A percentile compares a stretch with the other conserved stretches of the same genome.
These are phyloP conservation scores for Podila epigama DNA, from an alignment of 192 early-diverging fungal genomes.

Conservation along the genomic window DNA sequence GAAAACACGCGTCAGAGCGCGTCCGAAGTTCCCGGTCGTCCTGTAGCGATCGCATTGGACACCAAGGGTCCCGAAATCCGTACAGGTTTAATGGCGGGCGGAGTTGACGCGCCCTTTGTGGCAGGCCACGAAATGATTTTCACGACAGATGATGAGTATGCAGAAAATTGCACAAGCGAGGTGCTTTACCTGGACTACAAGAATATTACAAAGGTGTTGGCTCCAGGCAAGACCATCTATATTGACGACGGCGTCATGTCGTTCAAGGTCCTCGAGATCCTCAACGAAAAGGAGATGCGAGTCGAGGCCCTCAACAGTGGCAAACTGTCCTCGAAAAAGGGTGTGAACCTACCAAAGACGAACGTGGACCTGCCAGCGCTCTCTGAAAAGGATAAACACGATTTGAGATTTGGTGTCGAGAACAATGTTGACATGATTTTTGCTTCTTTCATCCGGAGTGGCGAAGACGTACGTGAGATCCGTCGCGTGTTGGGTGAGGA, in stretches of 20 bases:
- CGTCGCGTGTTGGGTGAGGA: slow-evolving; percentile 78
- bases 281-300: slow-evolving; percentile 55
- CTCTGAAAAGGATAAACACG: slow-evolving; percentile 87
- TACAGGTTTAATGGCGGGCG: slow-evolving; percentile 71
- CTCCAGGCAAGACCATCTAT: slow-evolving; percentile 73
- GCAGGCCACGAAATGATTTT: slow-evolving; percentile 75
- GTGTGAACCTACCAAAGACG: slow-evolving; percentile 90
- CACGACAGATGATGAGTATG: slow-evolving; percentile 67
- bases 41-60: slow-evolving; percentile 78
- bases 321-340: slow-evolving; percentile 86
- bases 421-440: slow-evolving; percentile 93
- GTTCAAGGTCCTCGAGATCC: slow-evolving; percentile 88
- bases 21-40: slow-evolving; percentile 49
- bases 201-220: slow-evolving; percentile 74
- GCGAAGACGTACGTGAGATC: slow-evolving; percentile 89
- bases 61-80: slow-evolving; percentile 86
- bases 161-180: slow-evolving; percentile 59
- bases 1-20: slow-evolving; percentile 69
- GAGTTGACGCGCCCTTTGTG: slow-evolving; percentile 66
- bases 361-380: slow-evolving; percentile 88
- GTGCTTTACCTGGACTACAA: slow-evolving; percentile 78
- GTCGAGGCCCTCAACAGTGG: slow-evolving; percentile 81
- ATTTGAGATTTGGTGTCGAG: slow-evolving; percentile 88
- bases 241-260: slow-evolving; percentile 94
- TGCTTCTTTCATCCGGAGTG: slow-evolving; percentile 92